A percentile compares a stretch with the other conserved stretches of the same genome.
Conservation (phyloP, 2,329 filamentous ascomycete genomes). For the Gnomoniopsis sp. region DNA sequence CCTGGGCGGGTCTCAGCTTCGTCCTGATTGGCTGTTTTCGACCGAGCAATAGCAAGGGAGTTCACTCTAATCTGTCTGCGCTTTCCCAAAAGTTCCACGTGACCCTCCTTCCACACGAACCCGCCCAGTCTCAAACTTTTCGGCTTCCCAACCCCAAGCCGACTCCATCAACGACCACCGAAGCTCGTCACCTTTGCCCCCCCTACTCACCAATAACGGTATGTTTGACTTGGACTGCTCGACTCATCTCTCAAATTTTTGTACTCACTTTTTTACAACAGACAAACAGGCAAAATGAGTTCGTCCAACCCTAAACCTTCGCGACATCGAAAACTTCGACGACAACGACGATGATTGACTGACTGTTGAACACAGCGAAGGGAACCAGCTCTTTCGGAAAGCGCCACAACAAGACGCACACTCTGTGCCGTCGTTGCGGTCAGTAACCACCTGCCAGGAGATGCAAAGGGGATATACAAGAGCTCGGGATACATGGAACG, state of each 20-base stretch:
- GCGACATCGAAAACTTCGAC: neutral
- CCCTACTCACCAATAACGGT: slow-evolving; percentile 17
- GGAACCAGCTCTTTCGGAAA: slow-evolving; percentile 19
- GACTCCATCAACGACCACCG: slow-evolving; percentile 19
- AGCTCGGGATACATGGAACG: neutral
- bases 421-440: slow-evolving; percentile 97
- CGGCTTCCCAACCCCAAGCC: slow-evolving; percentile 7
- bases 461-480: slow-evolving; percentile 4
- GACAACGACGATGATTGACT: slow-evolving; percentile 19
- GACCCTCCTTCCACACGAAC: neutral
- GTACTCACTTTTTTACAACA: slow-evolving; percentile 22
- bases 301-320: slow-evolving; percentile 32
- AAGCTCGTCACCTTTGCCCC: slow-evolving; percentile 12
- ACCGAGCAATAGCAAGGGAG: neutral
- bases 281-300: slow-evolving; percentile 55
- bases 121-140: neutral
- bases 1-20: neutral
- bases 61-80: neutral
- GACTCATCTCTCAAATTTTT: neutral
- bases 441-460: slow-evolving; percentile 45
- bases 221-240: neutral
- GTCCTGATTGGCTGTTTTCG: neutral
- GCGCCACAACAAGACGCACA: slow-evolving; percentile 64
- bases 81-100: neutral
- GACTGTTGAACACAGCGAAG: slow-evolving; percentile 18